These are phyloP conservation scores for Phytophthora sp. DNA, from an alignment of 352 stramenopile genomes.

Conservation along the genomic window DNA sequence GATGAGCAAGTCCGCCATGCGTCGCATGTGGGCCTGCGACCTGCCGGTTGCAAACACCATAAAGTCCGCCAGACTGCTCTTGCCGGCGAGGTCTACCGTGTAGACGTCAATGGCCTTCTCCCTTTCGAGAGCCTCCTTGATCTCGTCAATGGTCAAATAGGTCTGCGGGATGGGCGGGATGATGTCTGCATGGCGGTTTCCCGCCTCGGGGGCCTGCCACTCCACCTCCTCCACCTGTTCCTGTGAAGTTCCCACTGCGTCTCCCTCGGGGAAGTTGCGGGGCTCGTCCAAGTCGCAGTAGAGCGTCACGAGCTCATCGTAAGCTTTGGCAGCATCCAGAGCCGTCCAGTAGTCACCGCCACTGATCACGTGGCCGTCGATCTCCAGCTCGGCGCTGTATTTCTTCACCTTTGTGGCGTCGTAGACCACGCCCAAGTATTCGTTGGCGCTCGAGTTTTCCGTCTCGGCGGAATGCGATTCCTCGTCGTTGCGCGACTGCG, in stretches of 20 bases:
- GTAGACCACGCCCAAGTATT: constrained; percentile 78
- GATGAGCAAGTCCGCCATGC: constrained; percentile 90
- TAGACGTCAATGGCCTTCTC: constrained; percentile 85
- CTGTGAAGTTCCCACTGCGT: background rate
- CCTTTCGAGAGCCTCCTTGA: constrained; percentile 62
- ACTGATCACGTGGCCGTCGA: constrained; percentile 74
- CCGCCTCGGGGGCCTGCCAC: constrained; percentile 69
- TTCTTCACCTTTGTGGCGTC: constrained; percentile 81
- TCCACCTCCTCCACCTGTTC: constrained; percentile 33
- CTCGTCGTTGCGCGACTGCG: constrained; percentile 19
- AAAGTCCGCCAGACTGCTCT: constrained; percentile 84
- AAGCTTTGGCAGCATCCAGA: constrained; percentile 78
- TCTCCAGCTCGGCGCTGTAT: constrained; percentile 75
- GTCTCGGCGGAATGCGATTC: too few species aligned
- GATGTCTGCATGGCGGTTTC: constrained; percentile 78
- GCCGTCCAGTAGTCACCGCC: constrained; percentile 86
- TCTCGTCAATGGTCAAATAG: constrained; percentile 80
- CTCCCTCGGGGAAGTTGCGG: constrained; percentile 66
- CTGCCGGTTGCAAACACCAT: constrained; percentile 91
- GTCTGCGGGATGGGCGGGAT: constrained; percentile 67
- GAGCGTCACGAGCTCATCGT: constrained; percentile 83
- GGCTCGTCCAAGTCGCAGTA: constrained; percentile 80
- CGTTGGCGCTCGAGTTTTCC: constrained; percentile 33
- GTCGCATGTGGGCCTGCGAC: constrained; percentile 86
- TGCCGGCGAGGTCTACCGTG: constrained; percentile 73